Percentiles rank a stretch among this genome's conserved stretches.
Evolutionary conservation across 2,329 filamentous ascomycete species (phyloP).

Genomic region (Fusarium pseudocircinatum): DNA sequence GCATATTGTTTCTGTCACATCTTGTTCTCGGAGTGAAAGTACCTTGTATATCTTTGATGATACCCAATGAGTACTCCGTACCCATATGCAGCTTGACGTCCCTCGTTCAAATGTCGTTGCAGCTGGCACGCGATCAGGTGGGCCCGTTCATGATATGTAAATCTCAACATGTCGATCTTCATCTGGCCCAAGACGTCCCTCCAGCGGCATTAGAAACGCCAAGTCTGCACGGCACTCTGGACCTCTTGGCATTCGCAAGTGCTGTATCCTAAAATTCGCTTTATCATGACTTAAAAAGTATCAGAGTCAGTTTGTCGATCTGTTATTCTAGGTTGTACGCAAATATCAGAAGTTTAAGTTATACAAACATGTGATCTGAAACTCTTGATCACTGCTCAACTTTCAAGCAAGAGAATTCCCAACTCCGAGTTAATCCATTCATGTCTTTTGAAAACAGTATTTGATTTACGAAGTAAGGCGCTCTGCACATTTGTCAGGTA

Average conservation of each 20-base stretch:
- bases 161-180: constrained; percentile 13
- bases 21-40: background rate
- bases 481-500: background rate
- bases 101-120: background rate
- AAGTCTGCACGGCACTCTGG: background rate
- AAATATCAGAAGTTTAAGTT: too few species aligned
- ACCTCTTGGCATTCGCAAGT: constrained; percentile 6
- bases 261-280: background rate
- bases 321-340: background rate
- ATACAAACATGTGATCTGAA: background rate
- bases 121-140: background rate
- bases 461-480: background rate
- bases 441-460: background rate
- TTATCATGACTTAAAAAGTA: background rate
- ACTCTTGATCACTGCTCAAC: background rate
- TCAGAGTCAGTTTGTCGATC: background rate
- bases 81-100: background rate
- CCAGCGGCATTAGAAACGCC: background rate
- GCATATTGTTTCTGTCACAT: constrained; percentile 28
- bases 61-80: background rate
- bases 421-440: background rate
- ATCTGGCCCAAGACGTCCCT: background rate
- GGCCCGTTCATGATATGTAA: background rate
- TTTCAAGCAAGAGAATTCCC: background rate
- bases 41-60: background rate